Percentiles rank a stretch among this genome's conserved stretches.
Evolutionary conservation across 768 basidiomycete genomes (phyloP).

Genomic region (Suillus clintonianus): DNA sequence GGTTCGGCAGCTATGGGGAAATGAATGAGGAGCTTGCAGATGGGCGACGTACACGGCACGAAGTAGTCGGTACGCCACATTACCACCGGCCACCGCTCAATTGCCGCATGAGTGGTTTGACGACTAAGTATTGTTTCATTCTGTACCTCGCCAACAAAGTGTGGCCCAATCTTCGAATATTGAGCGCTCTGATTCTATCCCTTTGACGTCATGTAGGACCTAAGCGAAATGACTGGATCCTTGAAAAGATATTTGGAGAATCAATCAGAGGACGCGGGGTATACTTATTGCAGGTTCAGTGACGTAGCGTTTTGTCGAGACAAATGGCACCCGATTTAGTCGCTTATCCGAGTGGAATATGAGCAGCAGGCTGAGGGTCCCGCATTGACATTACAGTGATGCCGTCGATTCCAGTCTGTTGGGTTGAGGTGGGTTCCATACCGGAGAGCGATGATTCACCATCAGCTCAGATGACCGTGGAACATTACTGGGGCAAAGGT

Average conservation of each 20-base stretch:
- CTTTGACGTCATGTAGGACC: slow-evolving; percentile 4
- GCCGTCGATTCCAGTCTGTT: slow-evolving; percentile 13
- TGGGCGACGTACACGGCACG: slow-evolving; percentile 14
- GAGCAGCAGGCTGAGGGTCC: slow-evolving; percentile 19
- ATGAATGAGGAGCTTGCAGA: slow-evolving; percentile 21
- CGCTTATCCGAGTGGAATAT: background rate
- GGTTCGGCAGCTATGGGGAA: slow-evolving; percentile 11
- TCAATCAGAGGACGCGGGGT: slow-evolving; percentile 13
- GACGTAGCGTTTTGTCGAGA: slow-evolving; percentile 8
- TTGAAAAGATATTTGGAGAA: slow-evolving; percentile 5
- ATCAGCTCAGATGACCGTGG: slow-evolving; percentile 5
- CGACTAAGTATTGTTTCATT: slow-evolving; percentile 1
- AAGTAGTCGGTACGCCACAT: slow-evolving; percentile 18
- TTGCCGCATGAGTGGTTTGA: slow-evolving; percentile 3
- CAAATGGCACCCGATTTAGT: slow-evolving; percentile 11
- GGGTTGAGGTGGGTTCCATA: slow-evolving; percentile 9
- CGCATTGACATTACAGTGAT: slow-evolving; percentile 16
- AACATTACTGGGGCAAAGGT: slow-evolving; percentile 12
- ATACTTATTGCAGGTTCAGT: slow-evolving; percentile 4
- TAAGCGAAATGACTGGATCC: slow-evolving; percentile 9
- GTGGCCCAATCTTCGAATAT: background rate
- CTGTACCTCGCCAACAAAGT: slow-evolving; percentile 12
- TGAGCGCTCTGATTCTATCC: background rate
- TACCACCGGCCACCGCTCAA: slow-evolving; percentile 16
- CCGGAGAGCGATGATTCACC: slow-evolving; percentile 21